A percentile compares a stretch with the other conserved stretches of the same genome.
phyloP scores from a whole-genome alignment of 2,329 filamentous ascomycete species.

The Ophiosphaerella narmari region DNA sequence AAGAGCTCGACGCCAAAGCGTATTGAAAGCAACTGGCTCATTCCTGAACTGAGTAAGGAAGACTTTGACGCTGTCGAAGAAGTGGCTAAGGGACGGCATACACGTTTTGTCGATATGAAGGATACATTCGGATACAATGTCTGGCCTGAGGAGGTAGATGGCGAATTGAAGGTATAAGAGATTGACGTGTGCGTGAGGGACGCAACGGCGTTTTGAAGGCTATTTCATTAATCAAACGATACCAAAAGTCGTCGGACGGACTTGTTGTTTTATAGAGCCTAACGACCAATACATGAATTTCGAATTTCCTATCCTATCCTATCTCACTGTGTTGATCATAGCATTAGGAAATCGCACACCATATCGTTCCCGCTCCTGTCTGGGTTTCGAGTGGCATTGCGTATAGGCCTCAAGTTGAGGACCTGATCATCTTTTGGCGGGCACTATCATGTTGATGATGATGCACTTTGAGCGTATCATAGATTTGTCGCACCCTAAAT shows the following conservation, averaged over 20 bases:
- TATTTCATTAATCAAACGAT: slow-evolving; percentile 24
- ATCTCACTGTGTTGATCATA: neutral
- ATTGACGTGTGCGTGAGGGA: neutral
- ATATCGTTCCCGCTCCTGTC: too few species aligned
- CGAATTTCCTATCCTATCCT: neutral
- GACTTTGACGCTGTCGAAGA: slow-evolving; percentile 65
- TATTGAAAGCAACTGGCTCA: slow-evolving; percentile 65
- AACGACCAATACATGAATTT: slow-evolving; percentile 2
- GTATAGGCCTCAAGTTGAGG: neutral
- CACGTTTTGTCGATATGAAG: slow-evolving; percentile 81
- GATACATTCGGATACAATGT: slow-evolving; percentile 77
- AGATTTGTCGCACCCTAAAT: neutral
- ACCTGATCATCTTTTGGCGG: too few species aligned
- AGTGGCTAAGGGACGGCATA: slow-evolving; percentile 69
- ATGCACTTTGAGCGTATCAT: too few species aligned
- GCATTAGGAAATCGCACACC: neutral
- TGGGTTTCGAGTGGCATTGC: neutral
- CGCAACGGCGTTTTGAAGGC: slow-evolving; percentile 3
- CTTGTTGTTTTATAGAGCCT: slow-evolving; percentile 19
- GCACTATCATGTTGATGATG: too few species aligned
- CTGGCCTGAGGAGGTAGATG: slow-evolving; percentile 49
- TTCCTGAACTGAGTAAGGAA: slow-evolving; percentile 59
- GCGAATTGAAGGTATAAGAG: slow-evolving; percentile 30
- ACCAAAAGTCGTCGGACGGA: slow-evolving; percentile 22
- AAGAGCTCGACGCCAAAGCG: slow-evolving; percentile 49